A percentile compares a stretch with the other conserved stretches of the same genome.
Evolutionary conservation across 164 flowering plant species (phyloP).

Genomic region (Vitis vinifera): ASM3070453v1 NC_081820.1:22843001-22843500

Average conservation of each 20-base stretch:
- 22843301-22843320: slow-evolving; percentile 14
- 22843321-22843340: slow-evolving; percentile 3
- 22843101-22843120: slow-evolving; percentile 35
- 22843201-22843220: slow-evolving; percentile 3
- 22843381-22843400: slow-evolving; percentile 15
- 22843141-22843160: slow-evolving; percentile 68
- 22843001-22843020: neutral
- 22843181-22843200: slow-evolving; percentile 3
- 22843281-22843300: slow-evolving; percentile 7
- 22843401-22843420: slow-evolving; percentile 26
- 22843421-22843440: slow-evolving; percentile 64
- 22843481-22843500: slow-evolving; percentile 19
- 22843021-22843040: slow-evolving; percentile 4
- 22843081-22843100: slow-evolving; percentile 13
- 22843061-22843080: slow-evolving; percentile 12
- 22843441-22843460: slow-evolving; percentile 64
- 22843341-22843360: slow-evolving; percentile 4
- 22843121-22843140: slow-evolving; percentile 69
- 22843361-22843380: slow-evolving; percentile 10
- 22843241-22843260: slow-evolving; percentile 11
- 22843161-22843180: slow-evolving; percentile 24
- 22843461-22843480: slow-evolving; percentile 52
- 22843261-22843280: slow-evolving; percentile 7
- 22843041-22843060: slow-evolving; percentile 3
- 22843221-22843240: slow-evolving; percentile 14